Base-by-base conservation (phyloP, 805 yeast species). In the Candida mattraensis region DNA sequence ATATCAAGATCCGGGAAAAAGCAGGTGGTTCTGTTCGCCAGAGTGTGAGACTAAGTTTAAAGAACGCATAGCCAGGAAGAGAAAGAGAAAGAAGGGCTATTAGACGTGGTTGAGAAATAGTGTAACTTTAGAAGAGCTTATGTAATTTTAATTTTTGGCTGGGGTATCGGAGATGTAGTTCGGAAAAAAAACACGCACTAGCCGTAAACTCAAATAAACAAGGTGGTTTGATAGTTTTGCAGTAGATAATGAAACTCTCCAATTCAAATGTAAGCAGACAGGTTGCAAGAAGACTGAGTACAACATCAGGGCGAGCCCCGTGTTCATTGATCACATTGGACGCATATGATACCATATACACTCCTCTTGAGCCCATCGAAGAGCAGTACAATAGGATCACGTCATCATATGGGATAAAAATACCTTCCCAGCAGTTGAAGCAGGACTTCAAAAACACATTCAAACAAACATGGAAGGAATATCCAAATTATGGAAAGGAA, bases 1-100 rank as follows among this genome's bases (percentile, higher is more conserved):
- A 41, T 80, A 79, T 13, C 81, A 79, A 33, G 96, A 95, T 4
- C 98, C 98, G 3, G 95, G 93, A 13, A 80, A 81, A 37, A 28
- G 34, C 6, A 39, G 42, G 18, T 91, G 99, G 99, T 89, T 79
- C 58, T 91, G 99, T 65, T 87, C 96, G 0, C 21, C 41, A 0
- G 83, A 81, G 35, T 89, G 98, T 67, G 46, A 48, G 20, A 37
- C 28, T 3, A 25, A 42, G n/a, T 43, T 24, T 20, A 28, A 39
- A 35, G 38, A 41, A 14, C 29, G 47, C 10, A 33, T 45, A n/a
- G 37, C 39, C 12, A 40, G 37, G 16, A 47, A 43, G 39, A 52
- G 41, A 18, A 39, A 44, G 28, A 37, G 44, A 30, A 30, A 42
- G 17, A 43, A 32, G 42, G 47, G 42, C 9, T 43, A 43, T 33